phyloP scores from a whole-genome alignment of 1,284 basidiomycete genomes.

The Pyrrhoderma lamaoense region DNA sequence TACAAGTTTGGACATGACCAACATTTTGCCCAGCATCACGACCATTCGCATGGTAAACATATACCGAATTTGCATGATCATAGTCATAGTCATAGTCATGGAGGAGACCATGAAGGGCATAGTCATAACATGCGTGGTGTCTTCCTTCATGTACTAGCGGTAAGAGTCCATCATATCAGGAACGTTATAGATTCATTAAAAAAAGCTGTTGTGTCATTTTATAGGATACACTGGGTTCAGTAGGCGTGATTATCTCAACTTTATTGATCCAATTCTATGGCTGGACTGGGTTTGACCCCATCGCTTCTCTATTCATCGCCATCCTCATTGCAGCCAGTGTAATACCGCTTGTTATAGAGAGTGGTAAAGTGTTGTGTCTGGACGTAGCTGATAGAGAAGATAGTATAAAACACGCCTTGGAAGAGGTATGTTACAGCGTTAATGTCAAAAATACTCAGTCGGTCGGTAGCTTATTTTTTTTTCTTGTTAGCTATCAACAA shows the following conservation, averaged over 20 bases:
- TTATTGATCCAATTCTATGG: conserved; percentile 93
- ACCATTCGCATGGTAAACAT: conserved; percentile 31
- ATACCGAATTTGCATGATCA: conserved; percentile 50
- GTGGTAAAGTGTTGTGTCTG: conserved; percentile 81
- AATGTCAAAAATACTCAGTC: too few relatives aligned
- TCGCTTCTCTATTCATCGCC: conserved; percentile 96
- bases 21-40: conserved; percentile 49
- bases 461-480: conserved; percentile 2
- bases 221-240: conserved; percentile 84
- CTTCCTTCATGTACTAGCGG: conserved; percentile 88
- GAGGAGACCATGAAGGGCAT: conserved; percentile 67
- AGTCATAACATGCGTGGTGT: conserved; percentile 99
- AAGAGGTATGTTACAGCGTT: conserved; percentile 67
- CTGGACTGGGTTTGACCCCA: conserved; percentile 99
- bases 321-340: conserved; percentile 93
- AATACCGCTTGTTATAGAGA: conserved; percentile 90
- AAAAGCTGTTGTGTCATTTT: not conserved
- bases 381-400: conserved; percentile 71
- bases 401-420: conserved; percentile 65
- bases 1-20: conserved; percentile 57
- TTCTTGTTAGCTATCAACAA: conserved; percentile 41
- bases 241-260: conserved; percentile 98
- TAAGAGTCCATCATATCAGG: too few relatives aligned
- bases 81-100: conserved; percentile 40
- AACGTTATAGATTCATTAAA: too few relatives aligned